phyloP scores from a whole-genome alignment of 148 eudicot genomes.

The Euryodendron excelsum region DNA sequence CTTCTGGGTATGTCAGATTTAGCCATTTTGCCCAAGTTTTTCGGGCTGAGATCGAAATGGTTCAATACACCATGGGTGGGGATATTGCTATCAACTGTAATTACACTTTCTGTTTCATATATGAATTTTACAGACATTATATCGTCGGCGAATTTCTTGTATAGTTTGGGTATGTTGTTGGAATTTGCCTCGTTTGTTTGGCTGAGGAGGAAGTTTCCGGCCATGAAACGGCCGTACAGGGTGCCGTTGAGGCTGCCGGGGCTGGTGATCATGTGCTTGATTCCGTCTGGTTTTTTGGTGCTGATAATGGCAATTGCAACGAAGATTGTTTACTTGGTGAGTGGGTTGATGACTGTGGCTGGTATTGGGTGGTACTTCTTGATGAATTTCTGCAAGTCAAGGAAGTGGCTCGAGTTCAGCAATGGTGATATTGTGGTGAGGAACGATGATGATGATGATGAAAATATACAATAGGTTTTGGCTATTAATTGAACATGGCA shows the following conservation, averaged over 20 bases:
- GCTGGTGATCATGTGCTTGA: constrained; percentile 30
- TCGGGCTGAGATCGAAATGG: constrained; percentile 28
- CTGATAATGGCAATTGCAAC: constrained; percentile 33
- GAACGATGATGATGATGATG: too few relatives aligned
- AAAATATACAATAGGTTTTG: too few relatives aligned
- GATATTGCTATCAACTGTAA: constrained; percentile 26
- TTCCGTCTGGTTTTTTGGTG: constrained; percentile 33
- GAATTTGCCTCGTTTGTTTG: constrained; percentile 37
- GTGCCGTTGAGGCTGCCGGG: constrained; percentile 34
- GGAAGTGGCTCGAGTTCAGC: constrained; percentile 25
- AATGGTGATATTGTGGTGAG: background rate
- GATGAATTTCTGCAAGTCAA: constrained; percentile 33
- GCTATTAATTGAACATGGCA: too few relatives aligned
- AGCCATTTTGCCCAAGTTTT: constrained; percentile 29
- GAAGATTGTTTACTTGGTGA: constrained; percentile 30
- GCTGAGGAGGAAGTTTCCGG: constrained; percentile 33
- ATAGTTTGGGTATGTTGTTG: constrained; percentile 38
- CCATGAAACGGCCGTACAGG: constrained; percentile 31
- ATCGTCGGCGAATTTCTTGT: constrained; percentile 35
- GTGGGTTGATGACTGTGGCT: constrained; percentile 30
- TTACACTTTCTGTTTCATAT: constrained; percentile 21
- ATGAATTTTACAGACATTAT: constrained; percentile 29
- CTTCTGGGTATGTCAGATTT: constrained; percentile 37
- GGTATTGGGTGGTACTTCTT: constrained; percentile 35
- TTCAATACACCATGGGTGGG: constrained; percentile 45